phyloP scores from a whole-genome alignment of 495 filamentous ascomycete genomes.

The Trichocladium uniseriatum region DNA sequence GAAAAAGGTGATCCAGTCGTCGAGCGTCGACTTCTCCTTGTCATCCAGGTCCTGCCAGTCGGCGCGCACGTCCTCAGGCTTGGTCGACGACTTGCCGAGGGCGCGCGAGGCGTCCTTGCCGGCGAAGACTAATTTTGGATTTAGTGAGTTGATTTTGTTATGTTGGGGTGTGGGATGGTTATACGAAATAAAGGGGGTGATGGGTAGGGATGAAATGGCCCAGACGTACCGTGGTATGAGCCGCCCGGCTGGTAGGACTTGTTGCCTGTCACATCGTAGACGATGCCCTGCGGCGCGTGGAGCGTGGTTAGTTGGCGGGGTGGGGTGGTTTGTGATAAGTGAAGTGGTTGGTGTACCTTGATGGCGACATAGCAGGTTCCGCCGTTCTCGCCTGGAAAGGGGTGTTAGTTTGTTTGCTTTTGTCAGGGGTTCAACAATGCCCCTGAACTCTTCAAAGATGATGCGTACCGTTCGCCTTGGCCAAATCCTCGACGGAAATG shows the following conservation, averaged over 20 bases:
- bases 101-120: slow-evolving; percentile 91
- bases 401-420: not conserved
- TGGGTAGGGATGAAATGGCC: not conserved
- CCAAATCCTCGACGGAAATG: slow-evolving; percentile 65
- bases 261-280: slow-evolving; percentile 90
- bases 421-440: too few species aligned
- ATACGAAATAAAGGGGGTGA: not conserved
- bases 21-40: slow-evolving; percentile 74
- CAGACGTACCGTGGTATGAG: slow-evolving; percentile 67
- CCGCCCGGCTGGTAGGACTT: slow-evolving; percentile 74
- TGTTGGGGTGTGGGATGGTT: not conserved
- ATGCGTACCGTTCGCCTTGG: slow-evolving; percentile 76
- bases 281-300: slow-evolving; percentile 49
- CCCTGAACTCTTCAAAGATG: too few species aligned
- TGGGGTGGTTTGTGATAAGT: not conserved
- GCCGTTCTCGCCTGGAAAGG: slow-evolving; percentile 43
- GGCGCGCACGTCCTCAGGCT: slow-evolving; percentile 69
- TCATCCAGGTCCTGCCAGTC: slow-evolving; percentile 80
- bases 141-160: slow-evolving; percentile 1
- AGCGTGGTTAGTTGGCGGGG: slow-evolving; percentile 1
- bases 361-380: slow-evolving; percentile 86
- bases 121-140: slow-evolving; percentile 97
- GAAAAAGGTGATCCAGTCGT: slow-evolving; percentile 95
- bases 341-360: slow-evolving; percentile 43
- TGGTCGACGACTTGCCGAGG: slow-evolving; percentile 75